phyloP scores from a whole-genome alignment of 2,329 filamentous ascomycete species.

The Colletotrichum sp. region DNA sequence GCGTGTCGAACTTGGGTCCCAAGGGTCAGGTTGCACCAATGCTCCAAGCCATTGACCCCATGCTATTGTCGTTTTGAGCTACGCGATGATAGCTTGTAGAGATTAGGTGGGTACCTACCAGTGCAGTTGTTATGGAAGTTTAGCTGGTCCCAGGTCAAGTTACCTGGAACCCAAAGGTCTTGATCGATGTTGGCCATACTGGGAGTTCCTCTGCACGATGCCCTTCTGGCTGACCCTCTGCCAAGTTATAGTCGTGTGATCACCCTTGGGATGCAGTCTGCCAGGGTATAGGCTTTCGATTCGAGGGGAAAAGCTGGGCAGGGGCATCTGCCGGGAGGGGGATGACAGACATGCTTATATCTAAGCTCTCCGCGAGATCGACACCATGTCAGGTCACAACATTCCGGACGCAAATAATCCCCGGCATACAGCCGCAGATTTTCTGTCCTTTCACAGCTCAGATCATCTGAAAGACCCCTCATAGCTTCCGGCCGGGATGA shows the following conservation, averaged over 20 bases:
- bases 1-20: slow-evolving; percentile 1
- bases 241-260: not conserved
- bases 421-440: not conserved
- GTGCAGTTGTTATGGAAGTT: slow-evolving; percentile 11
- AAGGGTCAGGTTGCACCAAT: slow-evolving; percentile 4
- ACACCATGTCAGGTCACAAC: not conserved
- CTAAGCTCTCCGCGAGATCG: not conserved
- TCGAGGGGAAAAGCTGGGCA: not conserved
- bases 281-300: not conserved
- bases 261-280: not conserved
- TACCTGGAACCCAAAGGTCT: slow-evolving; percentile 15
- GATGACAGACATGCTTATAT: not conserved
- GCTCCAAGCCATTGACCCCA: slow-evolving; percentile 9
- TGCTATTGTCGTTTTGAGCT: not conserved
- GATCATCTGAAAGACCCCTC: not conserved
- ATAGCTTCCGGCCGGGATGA: not conserved
- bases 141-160: slow-evolving; percentile 15
- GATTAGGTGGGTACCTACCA: not conserved
- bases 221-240: not conserved
- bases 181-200: not conserved
- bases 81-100: too few relatives aligned
- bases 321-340: not conserved
- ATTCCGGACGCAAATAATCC: not conserved
- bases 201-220: not conserved
- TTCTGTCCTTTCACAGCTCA: not conserved